phyloP scores from a whole-genome alignment of 73 alveolate genomes.

The Paramecium tetraurelia region DNA sequence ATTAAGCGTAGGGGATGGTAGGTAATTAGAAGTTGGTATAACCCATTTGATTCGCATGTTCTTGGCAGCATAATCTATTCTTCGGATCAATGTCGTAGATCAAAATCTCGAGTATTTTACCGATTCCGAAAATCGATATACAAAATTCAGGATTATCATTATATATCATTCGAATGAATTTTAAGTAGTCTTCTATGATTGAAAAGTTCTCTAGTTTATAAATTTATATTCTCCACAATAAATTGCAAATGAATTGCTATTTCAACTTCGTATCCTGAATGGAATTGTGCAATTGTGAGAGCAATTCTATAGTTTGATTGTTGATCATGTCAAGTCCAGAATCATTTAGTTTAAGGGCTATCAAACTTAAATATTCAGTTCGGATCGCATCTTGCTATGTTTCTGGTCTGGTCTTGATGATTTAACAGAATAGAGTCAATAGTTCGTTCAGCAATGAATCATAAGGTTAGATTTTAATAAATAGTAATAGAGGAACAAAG shows the following conservation, averaged over 20 bases:
- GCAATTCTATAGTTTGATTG: not conserved
- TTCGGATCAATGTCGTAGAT: constrained; percentile 41
- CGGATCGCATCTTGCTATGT: not conserved
- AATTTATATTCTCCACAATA: constrained; percentile 10
- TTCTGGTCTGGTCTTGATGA: constrained; percentile 9
- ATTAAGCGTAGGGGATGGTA: not conserved
- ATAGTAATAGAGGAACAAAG: constrained; percentile 23
- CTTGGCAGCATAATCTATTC: constrained; percentile 43
- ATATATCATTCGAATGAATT: constrained; percentile 14
- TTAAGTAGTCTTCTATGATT: not conserved
- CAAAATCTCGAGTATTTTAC: not conserved
- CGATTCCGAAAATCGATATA: not conserved
- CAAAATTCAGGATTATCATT: constrained; percentile 19
- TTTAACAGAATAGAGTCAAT: not conserved
- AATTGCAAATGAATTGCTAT: not conserved
- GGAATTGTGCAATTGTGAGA: not conserved
- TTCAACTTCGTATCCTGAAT: not conserved
- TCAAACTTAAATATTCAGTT: constrained; percentile 22
- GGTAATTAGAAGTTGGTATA: not conserved
- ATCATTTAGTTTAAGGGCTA: constrained; percentile 25
- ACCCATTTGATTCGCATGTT: constrained; percentile 40
- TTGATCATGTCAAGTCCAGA: not conserved
- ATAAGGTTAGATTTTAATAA: not conserved
- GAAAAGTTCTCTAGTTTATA: not conserved
- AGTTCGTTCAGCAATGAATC: not conserved